Percentiles rank a stretch among this genome's conserved stretches.
phyloP scores from a whole-genome alignment of 768 basidiomycete genomes.

The Pisolithus tinctorius region DNA sequence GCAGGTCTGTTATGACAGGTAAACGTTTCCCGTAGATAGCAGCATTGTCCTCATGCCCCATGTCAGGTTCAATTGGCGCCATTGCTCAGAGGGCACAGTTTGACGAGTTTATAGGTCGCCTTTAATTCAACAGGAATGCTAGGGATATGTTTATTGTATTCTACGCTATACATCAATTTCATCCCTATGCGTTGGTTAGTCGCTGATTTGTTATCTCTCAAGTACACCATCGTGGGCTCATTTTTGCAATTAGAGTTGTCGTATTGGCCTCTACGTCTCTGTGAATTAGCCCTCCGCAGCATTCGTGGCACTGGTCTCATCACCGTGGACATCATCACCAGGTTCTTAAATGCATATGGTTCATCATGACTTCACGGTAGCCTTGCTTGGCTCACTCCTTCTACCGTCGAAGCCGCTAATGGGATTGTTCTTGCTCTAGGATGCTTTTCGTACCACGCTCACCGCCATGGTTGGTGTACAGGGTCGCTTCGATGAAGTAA shows the following conservation, averaged over 20 bases:
- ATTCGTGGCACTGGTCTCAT: constrained; percentile 36
- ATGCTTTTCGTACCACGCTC: constrained; percentile 18
- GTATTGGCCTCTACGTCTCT: constrained; percentile 31
- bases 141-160: constrained; percentile 38
- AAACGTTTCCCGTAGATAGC: neutral
- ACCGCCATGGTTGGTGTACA: constrained; percentile 24
- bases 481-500: constrained; percentile 27
- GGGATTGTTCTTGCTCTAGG: constrained; percentile 14
- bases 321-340: constrained; percentile 35
- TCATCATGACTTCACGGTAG: constrained; percentile 16
- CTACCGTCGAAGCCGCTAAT: constrained; percentile 19
- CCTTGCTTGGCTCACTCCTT: constrained; percentile 23
- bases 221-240: constrained; percentile 35
- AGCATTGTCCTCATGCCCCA: neutral
- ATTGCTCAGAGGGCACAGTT: constrained; percentile 44
- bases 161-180: constrained; percentile 36
- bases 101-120: constrained; percentile 27
- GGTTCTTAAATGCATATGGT: constrained; percentile 22
- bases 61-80: constrained; percentile 32
- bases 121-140: constrained; percentile 29
- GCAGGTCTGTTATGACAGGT: constrained; percentile 26
- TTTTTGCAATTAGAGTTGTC: constrained; percentile 36
- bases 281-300: constrained; percentile 35
- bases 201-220: constrained; percentile 41
- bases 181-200: constrained; percentile 36